Evolutionary conservation across 768 basidiomycete species (phyloP).

Genomic region (Lenzites betulinus): DNA sequence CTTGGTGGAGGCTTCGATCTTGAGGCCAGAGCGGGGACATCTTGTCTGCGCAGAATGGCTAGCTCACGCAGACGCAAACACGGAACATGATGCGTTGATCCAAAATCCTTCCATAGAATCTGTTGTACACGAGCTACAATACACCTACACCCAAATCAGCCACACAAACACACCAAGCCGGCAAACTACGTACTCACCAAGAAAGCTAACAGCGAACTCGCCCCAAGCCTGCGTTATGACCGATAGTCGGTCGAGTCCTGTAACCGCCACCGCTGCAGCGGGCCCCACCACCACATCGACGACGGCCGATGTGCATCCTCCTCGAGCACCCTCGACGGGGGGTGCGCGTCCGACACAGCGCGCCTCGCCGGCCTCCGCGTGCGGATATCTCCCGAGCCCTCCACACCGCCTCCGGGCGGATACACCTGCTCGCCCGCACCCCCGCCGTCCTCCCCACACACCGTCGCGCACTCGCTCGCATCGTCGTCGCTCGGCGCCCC

Average conservation of each 20-base stretch:
- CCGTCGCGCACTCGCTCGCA: background rate
- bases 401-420: background rate
- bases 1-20: too few relatives aligned
- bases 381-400: background rate
- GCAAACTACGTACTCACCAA: background rate
- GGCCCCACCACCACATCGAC: slow-evolving; percentile 84
- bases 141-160: background rate
- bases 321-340: background rate
- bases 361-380: background rate
- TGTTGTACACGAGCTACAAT: background rate
- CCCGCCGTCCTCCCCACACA: slow-evolving; percentile 1
- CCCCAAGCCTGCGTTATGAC: background rate
- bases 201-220: background rate
- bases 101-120: too few relatives aligned
- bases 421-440: background rate
- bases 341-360: background rate
- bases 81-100: slow-evolving; percentile 17
- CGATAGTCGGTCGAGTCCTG: slow-evolving; percentile 74
- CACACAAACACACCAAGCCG: background rate
- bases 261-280: slow-evolving; percentile 70
- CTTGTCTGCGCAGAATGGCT: too few relatives aligned
- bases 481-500: slow-evolving; percentile 20
- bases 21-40: too few relatives aligned
- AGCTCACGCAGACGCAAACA: too few relatives aligned
- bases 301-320: slow-evolving; percentile 25